Base-by-base conservation (phyloP, 495 filamentous ascomycete genomes). In the Penicillium malachiteum region DNA sequence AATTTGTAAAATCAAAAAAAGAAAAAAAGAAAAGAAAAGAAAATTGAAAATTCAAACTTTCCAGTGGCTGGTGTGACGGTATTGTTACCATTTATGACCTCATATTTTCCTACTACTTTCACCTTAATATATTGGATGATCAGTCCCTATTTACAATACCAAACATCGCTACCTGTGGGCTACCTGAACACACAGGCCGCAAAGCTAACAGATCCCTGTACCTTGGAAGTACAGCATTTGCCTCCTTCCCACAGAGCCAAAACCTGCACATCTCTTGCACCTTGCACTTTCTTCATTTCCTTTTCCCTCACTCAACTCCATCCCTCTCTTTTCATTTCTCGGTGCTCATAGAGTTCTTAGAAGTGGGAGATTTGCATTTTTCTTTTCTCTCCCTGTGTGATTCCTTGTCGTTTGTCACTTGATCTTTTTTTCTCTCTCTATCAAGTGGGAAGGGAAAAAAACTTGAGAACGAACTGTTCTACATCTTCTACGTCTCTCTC, bases 271-370 rank as follows among this genome's bases (percentile, higher is more conserved):
- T 55, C 56, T 48, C 41, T 26, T 26, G 21, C 47, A 45, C 43
- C 32, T 55, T 45, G 21, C 39, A 41, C 34, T 40, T 58, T 47
- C 57, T 58, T 60, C 52, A 74, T 68, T 67, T 70, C 67, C 56
- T 62, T 68, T 71, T 67, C 54, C 64, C 26, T 40, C 34, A 52
- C 56, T 50, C 46, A 55, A 59, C 49, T 53, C 58, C 34, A 60
- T 62, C 66, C 34, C 56, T 64, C 56, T 50, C 64, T 55, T 58
- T 52, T 66, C 60, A 56, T 52, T 66, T 55, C 70, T 62, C 59
- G 66, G 67, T 70, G 67, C 66, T 72, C 69, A 66, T 73, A 73
- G 71, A 72, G 70, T 67, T 65, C 56, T 66, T 68, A 64, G 68
- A 76, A 59, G 63, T 58, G 61, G 68, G 67, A 61, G 52, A 68